Evolutionary conservation across 768 basidiomycete genomes (phyloP), one percentile per base, ranked within the genome.

Genomic region (Phanerodontia chrysosporium): DNA sequence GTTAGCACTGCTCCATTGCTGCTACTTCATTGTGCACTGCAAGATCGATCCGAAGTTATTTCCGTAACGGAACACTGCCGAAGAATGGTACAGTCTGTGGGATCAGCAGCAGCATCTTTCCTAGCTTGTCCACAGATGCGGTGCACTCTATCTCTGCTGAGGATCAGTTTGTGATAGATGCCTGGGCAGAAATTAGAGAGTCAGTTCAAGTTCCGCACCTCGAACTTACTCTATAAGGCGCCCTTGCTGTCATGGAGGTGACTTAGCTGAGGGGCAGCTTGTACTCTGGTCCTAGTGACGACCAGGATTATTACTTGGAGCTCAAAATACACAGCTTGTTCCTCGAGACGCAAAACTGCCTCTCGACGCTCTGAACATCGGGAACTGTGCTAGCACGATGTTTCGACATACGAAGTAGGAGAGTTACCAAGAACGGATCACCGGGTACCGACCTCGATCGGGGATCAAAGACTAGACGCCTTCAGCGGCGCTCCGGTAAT

Each of bases 11-110:
- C 48, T 60, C 62, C 4, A n/a, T 64, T 8, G 51, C 67, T 16
- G 65, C 49, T 3, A 49, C 58, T 3, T 66, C 66, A 2, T 58
- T 62, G 1, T 66, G 62, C 51, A 68, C 68, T 4, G 58, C 58
- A 2, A 67, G 62, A 45, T 42, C 54, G 28, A 63, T 69, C 49
- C 64, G 68, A 1, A 52, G 45, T 3, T 69, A 69, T 55, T 68
- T 69, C 62, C 55, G 61, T 5, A 56, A 69, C 3, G 67, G 68
- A 25, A 61, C 35, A 9, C 49, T 69, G 16, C 68, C 68, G 2
- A 46, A 59, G 29, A 35, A 39, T 2, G 68, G 64, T 13, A 67
- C 67, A 25, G 62, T 66, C 21, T 69, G 67, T 55, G 55, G 62
- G 21, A 61, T 64, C 39, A 51, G 61, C 39, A 54, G 24, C 48